Percentiles rank a stretch among this genome's conserved stretches.
These are phyloP conservation scores for Penicillium janthinellum DNA, from an alignment of 2,329 filamentous ascomycete species.

Conservation along the genomic window DNA sequence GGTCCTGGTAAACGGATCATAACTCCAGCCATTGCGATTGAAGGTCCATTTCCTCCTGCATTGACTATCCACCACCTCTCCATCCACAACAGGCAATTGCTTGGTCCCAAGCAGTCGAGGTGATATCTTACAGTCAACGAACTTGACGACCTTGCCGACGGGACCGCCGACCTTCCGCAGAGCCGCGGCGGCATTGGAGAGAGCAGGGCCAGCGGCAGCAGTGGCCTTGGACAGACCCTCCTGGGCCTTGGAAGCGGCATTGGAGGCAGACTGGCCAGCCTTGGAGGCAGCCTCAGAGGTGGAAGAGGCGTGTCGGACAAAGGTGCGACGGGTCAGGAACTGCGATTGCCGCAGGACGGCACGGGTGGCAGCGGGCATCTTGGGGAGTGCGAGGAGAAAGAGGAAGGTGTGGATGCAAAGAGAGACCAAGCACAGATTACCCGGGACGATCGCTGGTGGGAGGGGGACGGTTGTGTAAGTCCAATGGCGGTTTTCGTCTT, in stretches of 20 bases:
- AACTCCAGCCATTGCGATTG: slow-evolving; percentile 7
- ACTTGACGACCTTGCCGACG: slow-evolving; percentile 74
- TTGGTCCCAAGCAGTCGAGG: slow-evolving; percentile 1
- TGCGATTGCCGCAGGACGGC: slow-evolving; percentile 51
- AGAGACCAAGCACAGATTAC: slow-evolving; percentile 31
- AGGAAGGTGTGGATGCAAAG: slow-evolving; percentile 29
- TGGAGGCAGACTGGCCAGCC: slow-evolving; percentile 47
- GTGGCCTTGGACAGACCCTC: slow-evolving; percentile 82
- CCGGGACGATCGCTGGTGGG: slow-evolving; percentile 31
- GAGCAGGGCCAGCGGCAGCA: slow-evolving; percentile 75
- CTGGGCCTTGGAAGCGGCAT: slow-evolving; percentile 64
- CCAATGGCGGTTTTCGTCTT: slow-evolving; percentile 44
- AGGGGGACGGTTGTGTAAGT: slow-evolving; percentile 30
- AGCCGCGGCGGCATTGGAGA: slow-evolving; percentile 71
- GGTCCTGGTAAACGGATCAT: slow-evolving; percentile 4
- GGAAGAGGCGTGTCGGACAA: slow-evolving; percentile 51
- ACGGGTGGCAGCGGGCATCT: slow-evolving; percentile 50
- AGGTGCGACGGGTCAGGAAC: slow-evolving; percentile 49
- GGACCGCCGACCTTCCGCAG: slow-evolving; percentile 79
- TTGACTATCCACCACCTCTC: neutral
- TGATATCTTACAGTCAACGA: slow-evolving; percentile 76
- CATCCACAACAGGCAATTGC: neutral
- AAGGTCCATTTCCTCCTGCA: neutral
- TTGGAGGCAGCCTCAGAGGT: slow-evolving; percentile 49
- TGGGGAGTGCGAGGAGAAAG: slow-evolving; percentile 33